These are phyloP conservation scores for Tetragonia tetragonoides DNA, from an alignment of 148 eudicot species.

Conservation along the genomic window DNA sequence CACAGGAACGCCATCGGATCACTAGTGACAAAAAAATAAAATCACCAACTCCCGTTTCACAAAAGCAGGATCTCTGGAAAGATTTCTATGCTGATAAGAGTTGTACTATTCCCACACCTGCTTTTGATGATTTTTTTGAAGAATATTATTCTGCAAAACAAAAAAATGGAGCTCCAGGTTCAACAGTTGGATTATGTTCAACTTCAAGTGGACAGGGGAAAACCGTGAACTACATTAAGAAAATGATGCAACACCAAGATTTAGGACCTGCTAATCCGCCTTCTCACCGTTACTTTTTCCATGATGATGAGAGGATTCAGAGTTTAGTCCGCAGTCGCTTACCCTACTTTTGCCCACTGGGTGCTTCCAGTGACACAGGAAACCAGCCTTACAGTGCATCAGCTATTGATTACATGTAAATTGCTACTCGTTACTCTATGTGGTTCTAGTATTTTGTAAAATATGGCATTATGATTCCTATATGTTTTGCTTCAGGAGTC, in stretches of 20 bases:
- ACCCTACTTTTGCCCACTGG: conserved; percentile 69
- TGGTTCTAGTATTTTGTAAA: not conserved
- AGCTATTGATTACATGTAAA: conserved; percentile 79
- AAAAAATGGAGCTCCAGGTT: conserved; percentile 27
- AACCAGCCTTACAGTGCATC: conserved; percentile 38
- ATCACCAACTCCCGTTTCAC: conserved; percentile 26
- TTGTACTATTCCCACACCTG: conserved; percentile 63
- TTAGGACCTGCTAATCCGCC: conserved; percentile 49
- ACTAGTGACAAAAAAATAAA: conserved; percentile 25
- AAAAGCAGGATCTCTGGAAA: conserved; percentile 61
- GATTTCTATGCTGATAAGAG: conserved; percentile 47
- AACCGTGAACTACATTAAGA: conserved; percentile 10
- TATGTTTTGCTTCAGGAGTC: conserved; percentile 53
- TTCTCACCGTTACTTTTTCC: conserved; percentile 68
- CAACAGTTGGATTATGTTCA: conserved; percentile 18
- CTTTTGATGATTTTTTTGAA: conserved; percentile 65
- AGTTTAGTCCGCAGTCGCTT: conserved; percentile 65
- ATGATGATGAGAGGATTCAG: conserved; percentile 67
- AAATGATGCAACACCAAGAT: conserved; percentile 28
- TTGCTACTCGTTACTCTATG: conserved; percentile 18
- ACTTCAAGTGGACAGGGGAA: conserved; percentile 26
- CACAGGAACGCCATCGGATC: conserved; percentile 19
- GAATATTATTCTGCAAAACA: conserved; percentile 57
- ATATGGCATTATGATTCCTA: conserved; percentile 2
- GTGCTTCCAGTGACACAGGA: conserved; percentile 32